Conservation (phyloP, 192 early-diverging fungal genomes). For the Rhizoclosmatium globosum region DNA sequence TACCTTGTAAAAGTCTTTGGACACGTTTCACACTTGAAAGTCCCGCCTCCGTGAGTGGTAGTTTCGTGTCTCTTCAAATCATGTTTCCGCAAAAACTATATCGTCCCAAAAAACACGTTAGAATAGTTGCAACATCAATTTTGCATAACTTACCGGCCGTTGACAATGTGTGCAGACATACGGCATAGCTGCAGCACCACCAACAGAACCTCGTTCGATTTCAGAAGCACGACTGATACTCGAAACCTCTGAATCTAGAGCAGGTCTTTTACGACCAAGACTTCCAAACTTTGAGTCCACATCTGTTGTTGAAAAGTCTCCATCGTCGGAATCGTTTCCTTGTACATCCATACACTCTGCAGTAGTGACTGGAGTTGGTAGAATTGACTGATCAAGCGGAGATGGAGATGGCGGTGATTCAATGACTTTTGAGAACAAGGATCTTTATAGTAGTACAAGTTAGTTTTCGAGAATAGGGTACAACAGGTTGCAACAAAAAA, state of each 20-base stretch:
- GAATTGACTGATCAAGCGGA: neutral
- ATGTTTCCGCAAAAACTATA: slow-evolving; percentile 50
- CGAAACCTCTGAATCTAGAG: neutral
- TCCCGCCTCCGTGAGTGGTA: slow-evolving; percentile 42
- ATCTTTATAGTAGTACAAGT: neutral
- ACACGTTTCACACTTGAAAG: slow-evolving; percentile 33
- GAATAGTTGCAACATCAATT: neutral
- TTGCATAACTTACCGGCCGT: neutral
- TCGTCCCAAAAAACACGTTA: neutral
- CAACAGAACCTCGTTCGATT: neutral
- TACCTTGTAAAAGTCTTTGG: slow-evolving; percentile 31
- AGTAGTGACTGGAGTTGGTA: neutral
- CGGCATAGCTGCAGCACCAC: neutral
- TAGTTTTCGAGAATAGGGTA: neutral
- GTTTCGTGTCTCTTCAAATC: slow-evolving; percentile 51
- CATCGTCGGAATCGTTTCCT: neutral
- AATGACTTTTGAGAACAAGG: neutral
- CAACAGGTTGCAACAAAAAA: neutral
- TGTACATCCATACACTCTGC: neutral
- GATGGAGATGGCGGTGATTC: neutral
- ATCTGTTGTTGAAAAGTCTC: neutral
- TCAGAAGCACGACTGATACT: neutral
- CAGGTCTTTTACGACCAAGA: neutral
- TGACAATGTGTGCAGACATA: slow-evolving; percentile 3
- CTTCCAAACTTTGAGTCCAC: neutral